A percentile compares a stretch with the other conserved stretches of the same genome.
Conservation (phyloP, 257 asterid genomes). For the Eucommia ulmoides region DNA sequence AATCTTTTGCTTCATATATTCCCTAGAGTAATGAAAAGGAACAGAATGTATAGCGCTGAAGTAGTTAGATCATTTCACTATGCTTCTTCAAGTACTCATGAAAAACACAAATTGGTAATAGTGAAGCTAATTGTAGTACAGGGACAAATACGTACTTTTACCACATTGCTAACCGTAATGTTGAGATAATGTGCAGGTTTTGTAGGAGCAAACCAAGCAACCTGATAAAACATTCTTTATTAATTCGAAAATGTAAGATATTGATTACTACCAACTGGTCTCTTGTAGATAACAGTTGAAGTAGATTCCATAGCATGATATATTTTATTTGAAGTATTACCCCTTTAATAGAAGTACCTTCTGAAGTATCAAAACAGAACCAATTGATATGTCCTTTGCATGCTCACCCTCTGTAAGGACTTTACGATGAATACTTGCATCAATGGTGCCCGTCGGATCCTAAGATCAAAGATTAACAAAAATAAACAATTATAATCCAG, state of each 20-base stretch:
- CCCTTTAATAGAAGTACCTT: conserved; percentile 30
- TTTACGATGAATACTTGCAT: conserved; percentile 75
- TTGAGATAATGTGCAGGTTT: conserved; percentile 63
- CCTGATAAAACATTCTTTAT: conserved; percentile 41
- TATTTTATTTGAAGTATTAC: neutral
- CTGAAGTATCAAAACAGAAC: conserved; percentile 60
- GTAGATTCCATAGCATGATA: neutral
- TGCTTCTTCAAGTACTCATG: neutral
- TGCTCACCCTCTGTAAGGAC: conserved; percentile 45
- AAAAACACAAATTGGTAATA: neutral
- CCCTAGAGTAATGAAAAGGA: too few relatives aligned
- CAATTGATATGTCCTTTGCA: conserved; percentile 45
- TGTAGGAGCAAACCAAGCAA: conserved; percentile 60
- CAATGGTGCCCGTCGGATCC: conserved; percentile 89
- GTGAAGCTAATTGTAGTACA: neutral
- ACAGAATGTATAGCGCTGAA: too few relatives aligned
- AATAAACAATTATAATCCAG: conserved; percentile 12
- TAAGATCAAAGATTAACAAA: conserved; percentile 15
- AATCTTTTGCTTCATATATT: too few relatives aligned
- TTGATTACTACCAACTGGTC: too few relatives aligned
- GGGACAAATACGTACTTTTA: conserved; percentile 29
- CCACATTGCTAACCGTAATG: conserved; percentile 55
- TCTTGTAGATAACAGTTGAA: too few relatives aligned
- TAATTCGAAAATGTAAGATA: conserved; percentile 12
- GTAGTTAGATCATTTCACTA: too few relatives aligned